Evolutionary conservation across 306 rosid genomes (phyloP), one percentile per base, ranked within the genome.

Genomic region (Pterocarpus macrocarpus): DNA sequence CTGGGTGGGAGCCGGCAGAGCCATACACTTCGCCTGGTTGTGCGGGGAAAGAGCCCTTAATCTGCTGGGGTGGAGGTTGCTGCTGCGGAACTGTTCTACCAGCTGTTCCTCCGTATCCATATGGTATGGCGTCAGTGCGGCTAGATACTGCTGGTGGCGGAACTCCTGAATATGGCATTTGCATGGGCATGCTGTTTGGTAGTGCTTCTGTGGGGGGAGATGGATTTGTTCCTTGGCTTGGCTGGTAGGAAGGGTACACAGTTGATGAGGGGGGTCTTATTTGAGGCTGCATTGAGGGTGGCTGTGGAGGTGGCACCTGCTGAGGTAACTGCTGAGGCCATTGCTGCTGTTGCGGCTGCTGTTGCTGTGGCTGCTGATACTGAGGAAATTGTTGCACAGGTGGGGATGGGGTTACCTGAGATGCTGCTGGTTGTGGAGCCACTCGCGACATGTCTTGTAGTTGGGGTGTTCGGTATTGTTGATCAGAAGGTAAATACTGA

Each of bases 161-260:
- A 80, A 90, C 85, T 64, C 88, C 91, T 2, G 98, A 80, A 83
- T 87, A 96, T 36, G 94, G 80, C 85, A 90, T 81, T 81, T 94
- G 99, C 99, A 96, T 92, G 8, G 97, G 86, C 94, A 93, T 88
- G 91, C 97, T 90, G 88, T 73, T 96, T 16, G 98, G 91, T 41
- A 82, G 81, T 58, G 90, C 64, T 62, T 96, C 99, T 0, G 90
- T 59, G 15, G 92, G 87, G n/a, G 92, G 87, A 69, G 93, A 75
- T 73, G 85, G 85, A 72, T 87, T 94, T 10, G 92, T 16, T 50
- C 87, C 90, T 85, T 90, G 99, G 80, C 61, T 87, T 39, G 91
- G 87, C 28, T 88, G 77, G 85, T 96, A 94, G 32, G 95, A 56
- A 35, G 94, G 85, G 77, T 93, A 96, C 28, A 86, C 89, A 50